These are phyloP conservation scores for Apiosordaria backusii DNA, from an alignment of 495 filamentous ascomycete species.

Conservation along the genomic window DNA sequence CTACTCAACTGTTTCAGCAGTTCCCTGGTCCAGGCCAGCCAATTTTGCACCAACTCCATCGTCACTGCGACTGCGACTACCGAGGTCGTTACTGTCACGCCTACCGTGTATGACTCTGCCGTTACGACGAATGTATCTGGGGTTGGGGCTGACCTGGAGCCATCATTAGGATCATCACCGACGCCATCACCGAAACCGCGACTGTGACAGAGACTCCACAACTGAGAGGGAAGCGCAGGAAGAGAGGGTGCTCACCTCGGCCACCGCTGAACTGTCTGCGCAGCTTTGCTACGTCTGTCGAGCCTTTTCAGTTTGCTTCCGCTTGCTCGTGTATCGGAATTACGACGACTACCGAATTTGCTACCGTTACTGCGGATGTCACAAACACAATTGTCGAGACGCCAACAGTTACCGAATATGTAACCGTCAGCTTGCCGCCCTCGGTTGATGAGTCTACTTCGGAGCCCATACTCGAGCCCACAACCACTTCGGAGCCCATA, in stretches of 20 bases:
- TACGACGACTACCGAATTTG: constrained; percentile 5
- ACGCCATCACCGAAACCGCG: not conserved
- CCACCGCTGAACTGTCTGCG: constrained; percentile 2
- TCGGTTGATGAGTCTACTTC: not conserved
- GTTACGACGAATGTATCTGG: not conserved
- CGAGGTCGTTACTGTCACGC: not conserved
- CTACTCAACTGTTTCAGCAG: constrained; percentile 1
- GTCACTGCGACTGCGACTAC: not conserved
- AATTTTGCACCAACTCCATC: constrained; percentile 3
- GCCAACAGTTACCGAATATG: not conserved
- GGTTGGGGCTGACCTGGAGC: not conserved
- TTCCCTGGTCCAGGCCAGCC: constrained; percentile 8
- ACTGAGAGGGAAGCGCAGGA: not conserved
- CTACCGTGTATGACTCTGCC: not conserved
- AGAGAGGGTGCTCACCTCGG: not conserved
- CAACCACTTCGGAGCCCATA: not conserved
- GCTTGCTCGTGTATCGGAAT: constrained; percentile 4
- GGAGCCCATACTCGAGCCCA: not conserved
- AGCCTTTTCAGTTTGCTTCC: not conserved
- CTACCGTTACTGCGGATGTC: not conserved
- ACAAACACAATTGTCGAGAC: not conserved
- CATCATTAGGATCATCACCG: not conserved
- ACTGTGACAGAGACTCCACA: not conserved
- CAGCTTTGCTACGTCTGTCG: constrained; percentile 1
- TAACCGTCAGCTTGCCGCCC: not conserved